A percentile compares a stretch with the other conserved stretches of the same genome.
These are phyloP conservation scores for Erysimum cheiranthoides DNA, from an alignment of 345 rosid species.

Conservation along the genomic window DNA sequence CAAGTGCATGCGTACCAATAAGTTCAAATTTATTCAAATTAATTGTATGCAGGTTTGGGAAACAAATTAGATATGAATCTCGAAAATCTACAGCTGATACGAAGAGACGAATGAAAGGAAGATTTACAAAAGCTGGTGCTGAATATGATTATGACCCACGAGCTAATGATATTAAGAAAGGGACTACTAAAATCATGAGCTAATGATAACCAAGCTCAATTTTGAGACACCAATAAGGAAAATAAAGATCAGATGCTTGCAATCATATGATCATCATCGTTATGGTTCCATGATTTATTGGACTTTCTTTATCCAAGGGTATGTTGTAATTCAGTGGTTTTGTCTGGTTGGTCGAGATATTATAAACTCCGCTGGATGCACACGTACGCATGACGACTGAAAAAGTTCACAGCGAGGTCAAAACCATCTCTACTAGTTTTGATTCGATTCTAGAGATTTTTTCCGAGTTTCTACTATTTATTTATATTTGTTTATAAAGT, in stretches of 20 bases:
- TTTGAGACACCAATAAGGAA: slow-evolving; percentile 3
- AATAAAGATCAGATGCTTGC: slow-evolving; percentile 29
- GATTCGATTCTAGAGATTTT: background rate
- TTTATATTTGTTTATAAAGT: background rate
- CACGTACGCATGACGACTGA: background rate
- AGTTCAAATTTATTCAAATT: background rate
- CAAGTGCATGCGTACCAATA: background rate
- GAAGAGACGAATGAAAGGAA: slow-evolving; percentile 42
- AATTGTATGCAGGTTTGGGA: slow-evolving; percentile 42
- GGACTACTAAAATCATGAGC: slow-evolving; percentile 6
- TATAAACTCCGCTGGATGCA: background rate
- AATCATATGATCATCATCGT: slow-evolving; percentile 10
- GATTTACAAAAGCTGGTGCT: slow-evolving; percentile 46
- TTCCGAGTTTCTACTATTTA: background rate
- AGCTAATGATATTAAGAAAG: slow-evolving; percentile 8
- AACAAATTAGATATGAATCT: slow-evolving; percentile 42
- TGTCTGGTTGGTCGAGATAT: background rate
- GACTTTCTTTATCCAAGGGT: background rate
- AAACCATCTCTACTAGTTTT: background rate
- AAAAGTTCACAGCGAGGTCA: background rate
- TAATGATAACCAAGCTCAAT: background rate
- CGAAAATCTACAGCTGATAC: slow-evolving; percentile 41
- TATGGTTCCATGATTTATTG: slow-evolving; percentile 7
- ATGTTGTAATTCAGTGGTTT: background rate
- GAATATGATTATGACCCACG: slow-evolving; percentile 44